phyloP scores from a whole-genome alignment of 208 protist genomes.

The Leishmania guyanensis region DNA sequence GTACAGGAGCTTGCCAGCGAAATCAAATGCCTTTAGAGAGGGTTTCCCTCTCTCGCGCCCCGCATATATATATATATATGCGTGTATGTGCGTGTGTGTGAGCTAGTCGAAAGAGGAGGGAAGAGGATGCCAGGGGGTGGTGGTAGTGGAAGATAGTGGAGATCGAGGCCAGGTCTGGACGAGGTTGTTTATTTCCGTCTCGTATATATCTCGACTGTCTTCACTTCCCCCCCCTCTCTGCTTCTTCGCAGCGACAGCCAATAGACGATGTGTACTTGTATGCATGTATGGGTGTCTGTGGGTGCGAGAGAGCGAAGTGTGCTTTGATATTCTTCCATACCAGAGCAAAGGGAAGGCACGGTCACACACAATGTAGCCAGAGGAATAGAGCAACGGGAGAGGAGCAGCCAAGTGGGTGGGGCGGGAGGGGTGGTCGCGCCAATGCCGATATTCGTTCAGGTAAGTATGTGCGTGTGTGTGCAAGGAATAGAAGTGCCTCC shows the following conservation, averaged over 20 bases:
- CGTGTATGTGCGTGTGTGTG: background rate
- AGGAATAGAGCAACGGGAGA: background rate
- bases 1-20: background rate
- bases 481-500: background rate
- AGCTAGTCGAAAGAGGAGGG: constrained; percentile 3
- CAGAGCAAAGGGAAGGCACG: background rate
- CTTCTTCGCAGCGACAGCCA: background rate
- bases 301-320: background rate
- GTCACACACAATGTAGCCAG: background rate
- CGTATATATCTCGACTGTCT: background rate
- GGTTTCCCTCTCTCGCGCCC: background rate
- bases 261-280: constrained; percentile 1
- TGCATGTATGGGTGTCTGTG: background rate
- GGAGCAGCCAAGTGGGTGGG: background rate
- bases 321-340: background rate
- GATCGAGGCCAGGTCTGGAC: background rate
- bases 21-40: constrained; percentile 28
- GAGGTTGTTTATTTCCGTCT: background rate
- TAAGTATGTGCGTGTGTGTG: background rate
- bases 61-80: background rate
- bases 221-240: background rate
- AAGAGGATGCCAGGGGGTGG: background rate
- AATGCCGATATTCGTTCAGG: background rate
- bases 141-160: background rate
- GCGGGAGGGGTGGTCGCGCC: background rate